phyloP scores from a whole-genome alignment of 331 rosid species.

The Rhamnella rubrinervis region DNA sequence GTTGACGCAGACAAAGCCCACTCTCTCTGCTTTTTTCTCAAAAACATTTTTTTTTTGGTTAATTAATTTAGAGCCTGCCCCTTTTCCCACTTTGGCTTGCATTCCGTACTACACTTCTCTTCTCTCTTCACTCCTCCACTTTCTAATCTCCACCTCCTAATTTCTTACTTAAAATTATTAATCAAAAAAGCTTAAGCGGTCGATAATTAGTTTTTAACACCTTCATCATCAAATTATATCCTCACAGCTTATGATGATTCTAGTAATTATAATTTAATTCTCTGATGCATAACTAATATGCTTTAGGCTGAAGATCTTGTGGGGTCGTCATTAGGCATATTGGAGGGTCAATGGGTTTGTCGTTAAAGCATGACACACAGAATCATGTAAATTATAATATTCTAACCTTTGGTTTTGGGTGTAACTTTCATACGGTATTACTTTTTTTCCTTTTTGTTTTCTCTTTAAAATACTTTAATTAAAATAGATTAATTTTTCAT shows the following conservation, averaged over 20 bases:
- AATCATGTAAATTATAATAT: not conserved
- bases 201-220: no score
- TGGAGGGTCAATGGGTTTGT: slow-evolving; percentile 6
- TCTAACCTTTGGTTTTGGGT: no score
- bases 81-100: slow-evolving; percentile 12
- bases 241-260: no score
- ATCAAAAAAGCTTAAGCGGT: no score
- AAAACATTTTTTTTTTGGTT: not conserved
- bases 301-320: slow-evolving; percentile 37
- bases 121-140: slow-evolving; percentile 13
- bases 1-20: slow-evolving; percentile 39
- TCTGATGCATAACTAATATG: no score
- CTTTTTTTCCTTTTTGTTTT: no score
- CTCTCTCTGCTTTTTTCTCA: not conserved
- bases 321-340: slow-evolving; percentile 40
- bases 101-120: slow-evolving; percentile 10
- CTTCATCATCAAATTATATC: no score
- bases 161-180: no score
- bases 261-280: no score
- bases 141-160: not conserved
- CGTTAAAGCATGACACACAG: slow-evolving; percentile 8
- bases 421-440: no score
- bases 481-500: no score
- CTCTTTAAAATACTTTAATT: no score
- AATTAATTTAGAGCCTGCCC: not conserved